Conservation (phyloP, 768 basidiomycete species). For the Tulasnella sp. region DNA sequence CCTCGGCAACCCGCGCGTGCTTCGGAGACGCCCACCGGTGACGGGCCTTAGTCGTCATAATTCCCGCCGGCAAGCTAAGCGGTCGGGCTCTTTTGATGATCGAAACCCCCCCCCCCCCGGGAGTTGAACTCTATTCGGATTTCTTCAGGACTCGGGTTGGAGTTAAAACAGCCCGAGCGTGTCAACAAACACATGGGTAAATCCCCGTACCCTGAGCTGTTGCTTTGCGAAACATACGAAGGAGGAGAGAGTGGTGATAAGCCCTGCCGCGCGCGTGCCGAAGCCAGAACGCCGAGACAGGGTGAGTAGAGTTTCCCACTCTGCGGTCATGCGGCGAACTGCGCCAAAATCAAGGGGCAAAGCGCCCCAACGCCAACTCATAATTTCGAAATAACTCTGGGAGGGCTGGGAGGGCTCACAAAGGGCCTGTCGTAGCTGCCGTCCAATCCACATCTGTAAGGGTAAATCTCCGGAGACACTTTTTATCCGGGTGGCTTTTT, state of each 20-base stretch:
- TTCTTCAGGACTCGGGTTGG: too few relatives aligned
- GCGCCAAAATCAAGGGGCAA: slow-evolving; percentile 2
- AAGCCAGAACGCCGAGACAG: background rate
- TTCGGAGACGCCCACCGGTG: background rate
- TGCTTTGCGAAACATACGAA: background rate
- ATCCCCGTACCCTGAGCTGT: too few relatives aligned
- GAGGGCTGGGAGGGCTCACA: background rate
- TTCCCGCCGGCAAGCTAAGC: background rate
- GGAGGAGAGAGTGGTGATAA: background rate
- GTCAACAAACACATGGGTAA: too few relatives aligned
- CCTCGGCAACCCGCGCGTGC: too few relatives aligned
- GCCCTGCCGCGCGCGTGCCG: background rate
- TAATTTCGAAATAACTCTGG: too few relatives aligned
- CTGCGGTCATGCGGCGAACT: slow-evolving; percentile 15
- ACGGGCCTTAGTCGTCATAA: background rate
- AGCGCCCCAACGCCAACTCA: background rate
- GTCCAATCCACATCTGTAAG: background rate
- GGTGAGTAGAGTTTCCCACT: background rate
- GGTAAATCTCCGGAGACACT: background rate
- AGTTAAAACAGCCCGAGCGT: too few relatives aligned
- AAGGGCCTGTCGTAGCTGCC: background rate
- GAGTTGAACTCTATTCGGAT: too few relatives aligned
- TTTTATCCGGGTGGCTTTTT: background rate
- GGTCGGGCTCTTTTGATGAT: too few relatives aligned
- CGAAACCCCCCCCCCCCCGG: too few relatives aligned